Evolutionary conservation across 768 basidiomycete genomes (phyloP).

Genomic region (Boletus fagicola): DNA sequence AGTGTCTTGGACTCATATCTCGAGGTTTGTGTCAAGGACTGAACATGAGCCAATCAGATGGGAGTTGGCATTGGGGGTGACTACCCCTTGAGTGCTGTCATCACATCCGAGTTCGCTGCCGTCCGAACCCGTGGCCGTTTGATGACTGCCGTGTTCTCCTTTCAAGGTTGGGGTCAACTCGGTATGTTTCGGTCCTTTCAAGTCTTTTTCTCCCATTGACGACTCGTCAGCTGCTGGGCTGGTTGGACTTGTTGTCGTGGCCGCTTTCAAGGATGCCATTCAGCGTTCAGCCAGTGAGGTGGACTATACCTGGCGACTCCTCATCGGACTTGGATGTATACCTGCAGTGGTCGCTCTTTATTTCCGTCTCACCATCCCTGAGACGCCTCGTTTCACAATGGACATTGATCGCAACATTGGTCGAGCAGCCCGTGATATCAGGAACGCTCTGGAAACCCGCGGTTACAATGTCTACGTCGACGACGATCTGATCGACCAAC

Average conservation of each 20-base stretch:
- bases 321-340: conserved; percentile 82
- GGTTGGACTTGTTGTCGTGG: conserved; percentile 57
- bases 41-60: conserved; percentile 47
- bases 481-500: conserved; percentile 44
- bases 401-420: conserved; percentile 77
- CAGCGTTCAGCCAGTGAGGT: conserved; percentile 39
- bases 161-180: conserved; percentile 86
- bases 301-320: conserved; percentile 78
- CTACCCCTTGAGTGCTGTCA: conserved; percentile 78
- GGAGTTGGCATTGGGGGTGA: conserved; percentile 84
- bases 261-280: conserved; percentile 60
- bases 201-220: neutral
- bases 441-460: conserved; percentile 53
- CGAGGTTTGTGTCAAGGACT: neutral
- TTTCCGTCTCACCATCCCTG: conserved; percentile 87
- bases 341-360: conserved; percentile 77
- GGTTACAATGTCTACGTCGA: conserved; percentile 46
- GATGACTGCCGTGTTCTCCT: conserved; percentile 83
- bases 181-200: conserved; percentile 36
- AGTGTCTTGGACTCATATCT: conserved; percentile 5
- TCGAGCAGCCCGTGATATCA: conserved; percentile 69
- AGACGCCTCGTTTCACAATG: conserved; percentile 89
- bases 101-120: conserved; percentile 83
- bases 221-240: conserved; percentile 52
- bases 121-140: conserved; percentile 73